A percentile compares a stretch with the other conserved stretches of the same genome.
phyloP scores from a whole-genome alignment of 371 early-diverging fungal genomes.

The Lichtheimia hyalospora region DNA sequence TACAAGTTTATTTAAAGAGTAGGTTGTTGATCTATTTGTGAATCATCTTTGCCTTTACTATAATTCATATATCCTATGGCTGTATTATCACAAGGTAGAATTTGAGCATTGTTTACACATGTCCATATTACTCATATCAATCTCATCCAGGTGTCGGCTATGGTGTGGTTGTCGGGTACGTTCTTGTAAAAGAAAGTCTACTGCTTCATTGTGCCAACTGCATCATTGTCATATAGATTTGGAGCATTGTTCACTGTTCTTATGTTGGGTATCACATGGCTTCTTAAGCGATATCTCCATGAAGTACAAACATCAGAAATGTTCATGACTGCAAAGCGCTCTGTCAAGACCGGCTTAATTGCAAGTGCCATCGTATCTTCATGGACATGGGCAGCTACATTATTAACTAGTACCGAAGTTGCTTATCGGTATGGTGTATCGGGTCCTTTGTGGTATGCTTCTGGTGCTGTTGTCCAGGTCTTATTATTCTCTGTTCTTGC shows the following conservation, averaged over 20 bases:
- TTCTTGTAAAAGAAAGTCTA: not conserved
- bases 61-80: conserved; percentile 20
- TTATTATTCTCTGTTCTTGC: conserved; percentile 70
- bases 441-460: conserved; percentile 68
- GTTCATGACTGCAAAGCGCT: conserved; percentile 68
- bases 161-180: conserved; percentile 38
- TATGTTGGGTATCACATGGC: conserved; percentile 64
- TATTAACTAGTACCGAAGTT: conserved; percentile 65
- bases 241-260: conserved; percentile 59
- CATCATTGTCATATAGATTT: conserved; percentile 23
- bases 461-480: conserved; percentile 70
- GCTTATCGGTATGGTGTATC: conserved; percentile 68
- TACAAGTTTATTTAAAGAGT: too few relatives aligned
- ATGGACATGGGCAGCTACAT: conserved; percentile 74
- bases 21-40: too few relatives aligned
- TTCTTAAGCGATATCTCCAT: conserved; percentile 57
- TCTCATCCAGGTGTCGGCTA: conserved; percentile 30
- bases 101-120: not conserved
- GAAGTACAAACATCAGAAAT: conserved; percentile 67
- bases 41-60: not conserved
- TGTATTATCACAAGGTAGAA: conserved; percentile 31
- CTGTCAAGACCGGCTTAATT: conserved; percentile 66
- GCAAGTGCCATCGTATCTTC: conserved; percentile 68
- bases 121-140: not conserved
- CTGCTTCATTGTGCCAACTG: not conserved